A percentile compares a stretch with the other conserved stretches of the same genome.
These are phyloP conservation scores for Phytophthora tubulina DNA, from an alignment of 352 stramenopile species.

Conservation along the genomic window DNA sequence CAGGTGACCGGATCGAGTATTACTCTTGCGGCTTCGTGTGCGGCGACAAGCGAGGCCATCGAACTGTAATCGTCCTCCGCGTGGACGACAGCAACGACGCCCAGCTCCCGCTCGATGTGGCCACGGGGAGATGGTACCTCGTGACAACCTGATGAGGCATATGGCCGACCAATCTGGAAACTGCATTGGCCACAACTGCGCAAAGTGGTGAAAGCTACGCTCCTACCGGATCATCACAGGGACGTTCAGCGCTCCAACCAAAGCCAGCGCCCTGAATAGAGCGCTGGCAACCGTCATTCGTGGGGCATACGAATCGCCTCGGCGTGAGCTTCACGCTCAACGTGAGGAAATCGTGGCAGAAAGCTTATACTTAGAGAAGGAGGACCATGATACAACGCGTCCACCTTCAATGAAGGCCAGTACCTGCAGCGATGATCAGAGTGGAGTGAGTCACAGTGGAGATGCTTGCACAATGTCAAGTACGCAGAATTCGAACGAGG, in stretches of 20 bases:
- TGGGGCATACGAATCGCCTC: background rate
- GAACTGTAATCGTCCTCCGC: background rate
- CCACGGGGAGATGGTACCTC: background rate
- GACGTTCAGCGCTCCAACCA: conserved; percentile 2
- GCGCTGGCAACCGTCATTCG: background rate
- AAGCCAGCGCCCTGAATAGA: background rate
- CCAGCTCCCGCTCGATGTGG: background rate
- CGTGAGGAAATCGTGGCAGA: background rate
- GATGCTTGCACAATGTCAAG: no score
- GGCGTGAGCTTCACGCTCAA: background rate
- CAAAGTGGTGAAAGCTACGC: background rate
- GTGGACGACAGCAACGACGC: background rate
- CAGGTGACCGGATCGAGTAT: conserved; percentile 6
- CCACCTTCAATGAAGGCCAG: background rate
- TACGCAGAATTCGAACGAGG: no score
- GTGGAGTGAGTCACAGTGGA: no score
- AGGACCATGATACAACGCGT: background rate
- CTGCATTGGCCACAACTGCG: background rate
- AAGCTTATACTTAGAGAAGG: background rate
- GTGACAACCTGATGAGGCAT: background rate
- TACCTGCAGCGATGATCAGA: background rate
- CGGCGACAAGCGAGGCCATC: conserved; percentile 2
- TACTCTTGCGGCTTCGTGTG: conserved; percentile 4
- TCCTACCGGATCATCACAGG: background rate
- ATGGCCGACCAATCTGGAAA: background rate